Base-by-base conservation (phyloP, 768 basidiomycete genomes). In the Boletellus ananas region DNA sequence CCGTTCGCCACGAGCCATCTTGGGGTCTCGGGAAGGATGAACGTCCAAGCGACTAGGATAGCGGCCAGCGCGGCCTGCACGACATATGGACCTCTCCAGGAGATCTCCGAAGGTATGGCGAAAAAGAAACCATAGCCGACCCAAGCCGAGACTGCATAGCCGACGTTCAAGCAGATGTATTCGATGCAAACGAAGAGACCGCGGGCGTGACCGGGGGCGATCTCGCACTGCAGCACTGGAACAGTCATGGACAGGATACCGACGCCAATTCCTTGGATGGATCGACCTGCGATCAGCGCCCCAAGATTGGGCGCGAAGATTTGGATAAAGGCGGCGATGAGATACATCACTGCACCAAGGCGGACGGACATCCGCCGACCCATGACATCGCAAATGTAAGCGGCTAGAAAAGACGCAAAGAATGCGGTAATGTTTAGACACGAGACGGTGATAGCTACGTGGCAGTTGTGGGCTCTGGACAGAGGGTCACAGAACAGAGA, bases 11-110 rank as follows among this genome's bases (percentile, higher is more conserved):
- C 69, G 34, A 81, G 71, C 75, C 78, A 82, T 20, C 80, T 69
- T 1, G 79, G 79, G 0, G 77, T 77, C 51, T 80, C 75, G 2
- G 76, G 78, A 34, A 80, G 70, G 57, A 73, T 64, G 58, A 76
- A 71, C 16, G 79, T 76, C 70, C 75, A 76, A 29, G 64, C 51
- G 40, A 75, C 63, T 17, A 83, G 72, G 34, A 83, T 55, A 14
- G 69, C 47, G 1, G 78, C 78, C 17, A 81, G 72, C 36, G 69
- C 74, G 21, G 75, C 74, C 61, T 83, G 80, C 8, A 81, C 65
- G 52, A 76, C 70, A 59, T 78, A 81, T 1, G 79, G 78, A 35
- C 81, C 79, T 38, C 77, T 69, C 79, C 82, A 83, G 12, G 78
- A 74, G 49, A 75, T 72, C 58, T 77, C 75, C 4, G 66, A 71